A percentile compares a stretch with the other conserved stretches of the same genome.
phyloP scores from a whole-genome alignment of 306 rosid genomes.

The Castanea sativa region DNA sequence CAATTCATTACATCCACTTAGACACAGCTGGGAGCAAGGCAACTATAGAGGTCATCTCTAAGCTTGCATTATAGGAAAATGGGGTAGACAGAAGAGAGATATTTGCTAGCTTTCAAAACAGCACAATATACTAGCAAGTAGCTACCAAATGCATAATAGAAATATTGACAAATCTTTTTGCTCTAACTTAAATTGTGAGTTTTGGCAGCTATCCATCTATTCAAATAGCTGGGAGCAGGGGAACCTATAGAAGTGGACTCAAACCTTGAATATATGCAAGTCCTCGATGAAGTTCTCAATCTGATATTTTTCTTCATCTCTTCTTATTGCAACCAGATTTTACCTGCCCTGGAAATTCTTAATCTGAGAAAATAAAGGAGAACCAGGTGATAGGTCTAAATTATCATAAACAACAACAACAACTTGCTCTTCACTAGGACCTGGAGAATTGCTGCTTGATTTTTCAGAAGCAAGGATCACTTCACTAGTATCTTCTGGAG shows the following conservation, averaged over 20 bases:
- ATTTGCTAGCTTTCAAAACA: background rate
- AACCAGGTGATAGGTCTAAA: constrained; percentile 19
- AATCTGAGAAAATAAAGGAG: constrained; percentile 44
- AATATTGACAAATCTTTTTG: background rate
- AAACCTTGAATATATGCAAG: background rate
- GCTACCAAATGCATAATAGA: background rate
- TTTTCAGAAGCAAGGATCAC: constrained; percentile 13
- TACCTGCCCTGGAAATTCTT: constrained; percentile 45
- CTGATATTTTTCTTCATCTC: background rate
- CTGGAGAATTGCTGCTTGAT: background rate
- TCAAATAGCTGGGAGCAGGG: background rate
- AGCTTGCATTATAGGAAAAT: background rate
- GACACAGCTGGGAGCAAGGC: no score
- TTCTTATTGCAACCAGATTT: background rate
- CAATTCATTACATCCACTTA: no score
- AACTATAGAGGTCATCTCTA: no score
- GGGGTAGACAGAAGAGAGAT: background rate
- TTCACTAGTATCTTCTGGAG: constrained; percentile 23
- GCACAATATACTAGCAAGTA: background rate
- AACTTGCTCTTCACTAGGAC: constrained; percentile 10
- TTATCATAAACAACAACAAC: constrained; percentile 15
- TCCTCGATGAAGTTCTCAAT: background rate
- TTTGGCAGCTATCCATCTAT: background rate
- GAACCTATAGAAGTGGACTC: background rate
- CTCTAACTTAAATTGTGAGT: background rate